Conservation (phyloP, 257 asterid species). For the Solanum tarapatanum region DNA sequence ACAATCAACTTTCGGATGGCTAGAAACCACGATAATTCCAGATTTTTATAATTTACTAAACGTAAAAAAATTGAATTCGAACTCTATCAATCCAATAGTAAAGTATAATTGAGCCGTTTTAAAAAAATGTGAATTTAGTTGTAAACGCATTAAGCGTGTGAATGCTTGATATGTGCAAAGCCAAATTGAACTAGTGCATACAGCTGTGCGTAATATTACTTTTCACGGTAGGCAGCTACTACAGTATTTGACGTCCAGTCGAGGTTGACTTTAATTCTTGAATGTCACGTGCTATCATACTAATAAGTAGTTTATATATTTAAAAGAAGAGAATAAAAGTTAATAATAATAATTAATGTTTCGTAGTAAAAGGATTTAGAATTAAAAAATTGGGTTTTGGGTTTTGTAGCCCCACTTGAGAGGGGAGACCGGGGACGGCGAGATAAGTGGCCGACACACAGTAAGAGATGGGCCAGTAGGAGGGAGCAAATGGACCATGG, state of each 20-base stretch:
- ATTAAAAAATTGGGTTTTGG: not conserved
- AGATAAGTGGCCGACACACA: conserved; percentile 5
- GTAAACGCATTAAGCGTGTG: not conserved
- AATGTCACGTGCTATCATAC: not conserved
- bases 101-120: not conserved
- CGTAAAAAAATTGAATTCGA: not conserved
- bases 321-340: not conserved
- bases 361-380: not conserved
- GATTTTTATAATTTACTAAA: not conserved
- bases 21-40: not conserved
- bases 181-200: not conserved
- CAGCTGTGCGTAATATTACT: not conserved
- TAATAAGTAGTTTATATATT: not conserved
- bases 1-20: not conserved
- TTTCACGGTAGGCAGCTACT: not conserved
- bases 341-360: not conserved
- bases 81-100: not conserved
- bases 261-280: not conserved
- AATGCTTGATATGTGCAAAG: not conserved
- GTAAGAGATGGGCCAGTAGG: not conserved
- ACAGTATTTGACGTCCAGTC: not conserved
- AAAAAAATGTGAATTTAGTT: not conserved
- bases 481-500: conserved; percentile 6
- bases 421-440: conserved; percentile 6
- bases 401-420: conserved; percentile 2